phyloP scores from a whole-genome alignment of 345 rosid genomes.

The Sisymbrium altissimum region DNA sequence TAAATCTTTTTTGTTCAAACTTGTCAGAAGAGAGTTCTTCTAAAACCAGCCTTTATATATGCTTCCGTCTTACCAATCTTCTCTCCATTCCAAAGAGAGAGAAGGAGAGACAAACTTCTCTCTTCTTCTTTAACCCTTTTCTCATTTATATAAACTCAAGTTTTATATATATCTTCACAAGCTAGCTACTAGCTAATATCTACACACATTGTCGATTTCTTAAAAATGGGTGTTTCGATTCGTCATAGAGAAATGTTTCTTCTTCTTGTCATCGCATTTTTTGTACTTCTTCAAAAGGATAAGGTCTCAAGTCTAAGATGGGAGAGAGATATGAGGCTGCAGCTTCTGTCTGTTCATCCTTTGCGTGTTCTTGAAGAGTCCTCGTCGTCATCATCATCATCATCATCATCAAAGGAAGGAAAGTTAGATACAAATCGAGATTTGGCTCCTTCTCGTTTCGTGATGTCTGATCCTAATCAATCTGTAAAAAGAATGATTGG shows the following conservation, averaged over 20 bases:
- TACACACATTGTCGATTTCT: conserved; percentile 2
- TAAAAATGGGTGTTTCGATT: conserved; percentile 43
- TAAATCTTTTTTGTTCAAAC: conserved; percentile 70
- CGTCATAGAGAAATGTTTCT: conserved; percentile 32
- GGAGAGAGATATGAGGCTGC: conserved; percentile 30
- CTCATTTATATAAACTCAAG: conserved; percentile 31
- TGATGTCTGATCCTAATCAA: conserved; percentile 52
- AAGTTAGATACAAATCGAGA: conserved; percentile 27
- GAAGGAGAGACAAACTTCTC: conserved; percentile 45
- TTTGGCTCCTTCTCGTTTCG: conserved; percentile 53
- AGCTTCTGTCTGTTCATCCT: conserved; percentile 24
- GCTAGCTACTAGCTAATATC: conserved; percentile 7
- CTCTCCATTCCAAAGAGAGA: conserved; percentile 25
- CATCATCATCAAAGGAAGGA: conserved; percentile 26
- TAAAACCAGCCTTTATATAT: conserved; percentile 47
- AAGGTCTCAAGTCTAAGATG: conserved; percentile 45
- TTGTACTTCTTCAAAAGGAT: conserved; percentile 39
- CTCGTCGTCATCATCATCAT: conserved; percentile 27
- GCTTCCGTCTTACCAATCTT: conserved; percentile 38
- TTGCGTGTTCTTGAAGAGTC: conserved; percentile 42
- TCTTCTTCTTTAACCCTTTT: conserved; percentile 42
- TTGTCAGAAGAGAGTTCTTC: conserved; percentile 61
- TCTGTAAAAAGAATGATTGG: conserved; percentile 62
- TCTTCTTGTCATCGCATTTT: conserved; percentile 38
- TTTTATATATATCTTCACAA: conserved; percentile 12